These are phyloP conservation scores for Massarina eburnea DNA, from an alignment of 2,329 filamentous ascomycete genomes.

Conservation along the genomic window DNA sequence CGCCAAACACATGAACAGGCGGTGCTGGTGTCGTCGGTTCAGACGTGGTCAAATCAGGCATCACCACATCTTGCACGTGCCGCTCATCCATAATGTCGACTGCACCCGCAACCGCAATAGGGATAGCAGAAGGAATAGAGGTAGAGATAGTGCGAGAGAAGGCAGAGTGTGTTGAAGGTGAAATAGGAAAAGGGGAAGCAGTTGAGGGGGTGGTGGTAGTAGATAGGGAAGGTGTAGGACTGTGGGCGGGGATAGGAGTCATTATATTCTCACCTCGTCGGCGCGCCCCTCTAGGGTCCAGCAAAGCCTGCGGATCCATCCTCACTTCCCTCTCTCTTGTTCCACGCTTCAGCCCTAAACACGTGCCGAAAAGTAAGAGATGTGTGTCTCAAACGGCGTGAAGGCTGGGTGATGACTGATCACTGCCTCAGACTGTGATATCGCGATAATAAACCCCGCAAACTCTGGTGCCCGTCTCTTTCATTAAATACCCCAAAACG, in stretches of 20 bases:
- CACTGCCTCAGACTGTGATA: too few relatives aligned
- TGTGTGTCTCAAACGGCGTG: not conserved
- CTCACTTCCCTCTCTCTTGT: slow-evolving; percentile 1
- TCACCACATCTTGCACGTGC: not conserved
- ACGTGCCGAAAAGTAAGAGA: slow-evolving; percentile 8
- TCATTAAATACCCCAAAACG: too few relatives aligned
- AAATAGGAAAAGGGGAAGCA: not conserved
- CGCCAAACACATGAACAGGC: not conserved
- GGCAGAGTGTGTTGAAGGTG: not conserved
- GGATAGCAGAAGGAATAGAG: not conserved
- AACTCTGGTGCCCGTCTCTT: too few relatives aligned
- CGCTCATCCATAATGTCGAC: not conserved
- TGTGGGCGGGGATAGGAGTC: not conserved
- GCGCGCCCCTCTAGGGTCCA: slow-evolving; percentile 17
- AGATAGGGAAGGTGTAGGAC: slow-evolving; percentile 1
- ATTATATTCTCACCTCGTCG: slow-evolving; percentile 17
- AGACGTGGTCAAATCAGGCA: too few relatives aligned
- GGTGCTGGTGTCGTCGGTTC: not conserved
- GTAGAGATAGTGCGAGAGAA: not conserved
- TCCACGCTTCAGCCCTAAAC: not conserved
- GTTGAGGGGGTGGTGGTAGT: not conserved
- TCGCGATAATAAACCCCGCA: too few relatives aligned
- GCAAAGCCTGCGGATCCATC: slow-evolving; percentile 20
- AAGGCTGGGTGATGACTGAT: not conserved
- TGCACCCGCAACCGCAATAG: not conserved